Percentiles rank a stretch among this genome's conserved stretches.
Conservation (phyloP, 768 basidiomycete species). For the Rubroboletus satanas region DNA sequence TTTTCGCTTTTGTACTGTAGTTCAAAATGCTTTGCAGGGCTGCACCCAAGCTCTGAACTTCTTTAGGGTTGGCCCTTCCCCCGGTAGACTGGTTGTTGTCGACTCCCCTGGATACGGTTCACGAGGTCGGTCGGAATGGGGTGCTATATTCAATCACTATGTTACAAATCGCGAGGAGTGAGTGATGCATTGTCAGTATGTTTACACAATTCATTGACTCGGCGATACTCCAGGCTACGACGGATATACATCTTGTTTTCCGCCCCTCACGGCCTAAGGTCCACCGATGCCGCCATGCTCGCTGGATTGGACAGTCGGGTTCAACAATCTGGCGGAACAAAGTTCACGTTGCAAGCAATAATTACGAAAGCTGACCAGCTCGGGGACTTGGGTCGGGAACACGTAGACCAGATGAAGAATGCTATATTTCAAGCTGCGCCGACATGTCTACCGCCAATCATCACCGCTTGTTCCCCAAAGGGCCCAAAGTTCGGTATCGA, state of each 20-base stretch:
- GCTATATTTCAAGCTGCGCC: conserved; percentile 54
- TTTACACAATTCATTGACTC: background rate
- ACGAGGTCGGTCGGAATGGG: conserved; percentile 74
- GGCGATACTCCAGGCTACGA: conserved; percentile 44
- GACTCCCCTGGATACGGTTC: conserved; percentile 81
- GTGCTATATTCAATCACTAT: conserved; percentile 63
- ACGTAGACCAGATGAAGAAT: conserved; percentile 41
- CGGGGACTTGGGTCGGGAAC: conserved; percentile 28
- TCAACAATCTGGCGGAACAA: conserved; percentile 32
- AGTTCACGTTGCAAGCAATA: conserved; percentile 66
- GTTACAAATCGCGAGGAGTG: conserved; percentile 58
- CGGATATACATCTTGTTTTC: conserved; percentile 71
- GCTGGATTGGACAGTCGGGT: conserved; percentile 36
- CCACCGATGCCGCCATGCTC: conserved; percentile 61
- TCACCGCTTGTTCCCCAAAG: conserved; percentile 47
- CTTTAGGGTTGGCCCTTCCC: conserved; percentile 56
- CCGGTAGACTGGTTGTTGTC: conserved; percentile 60
- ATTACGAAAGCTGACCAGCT: conserved; percentile 69
- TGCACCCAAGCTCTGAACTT: conserved; percentile 72
- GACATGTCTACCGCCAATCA: conserved; percentile 61
- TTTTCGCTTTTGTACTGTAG: background rate
- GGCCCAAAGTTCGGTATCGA: conserved; percentile 57
- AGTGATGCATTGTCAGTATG: conserved; percentile 21
- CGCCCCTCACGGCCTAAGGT: conserved; percentile 58
- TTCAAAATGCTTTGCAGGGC: conserved; percentile 42